Evolutionary conservation across 441 rosid genomes (phyloP), one percentile per base, ranked within the genome.

Genomic region (Croton laevigatus): DNA sequence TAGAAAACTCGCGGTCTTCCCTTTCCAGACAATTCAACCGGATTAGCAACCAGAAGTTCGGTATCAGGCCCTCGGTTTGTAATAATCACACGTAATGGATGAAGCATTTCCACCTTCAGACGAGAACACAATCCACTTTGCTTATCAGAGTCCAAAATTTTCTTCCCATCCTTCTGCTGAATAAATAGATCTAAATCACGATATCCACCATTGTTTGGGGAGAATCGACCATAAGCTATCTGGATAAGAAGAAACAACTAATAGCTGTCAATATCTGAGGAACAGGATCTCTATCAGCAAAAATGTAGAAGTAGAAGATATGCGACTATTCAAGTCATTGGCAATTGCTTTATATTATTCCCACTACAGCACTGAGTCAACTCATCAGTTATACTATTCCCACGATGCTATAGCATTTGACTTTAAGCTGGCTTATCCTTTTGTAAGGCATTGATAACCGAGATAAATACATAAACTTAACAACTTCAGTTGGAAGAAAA

Each of bases 1-100:
- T 86, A 91, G 81, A 93, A 93, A 65, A 91, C 97, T 62, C 89
- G 80, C 2, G 98, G 97, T 59, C 98, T 84, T 73, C 96, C 97
- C 62, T 75, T 81, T 42, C 97, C 93, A 53, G 92, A 91, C 76
- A 86, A 70, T 79, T 93, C 97, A 45, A 89, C 98, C 38, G 97
- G 98, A 80, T 88, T 91, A 65, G 94, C 94, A 68, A 91, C 94
- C 75, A 93, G 7, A 66, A 93, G 88, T 71, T 91, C 97, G 12
- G 86, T 82, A 78, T 91, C 97, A 12, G 96, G 94, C 32, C 98
- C 98, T 71, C 90, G 82, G 76, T 86, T 83, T 45, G 93, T 76
- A 63, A 89, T 81, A 38, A 88, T 82, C 42, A 89, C 98, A 4
- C 93, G 86, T 57, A 89, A 72, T 13, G 97, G 97, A 49, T 93